Percentiles rank a stretch among this genome's conserved stretches.
Evolutionary conservation across 306 rosid species (phyloP).

Genomic region (Malus sieversii): DNA sequence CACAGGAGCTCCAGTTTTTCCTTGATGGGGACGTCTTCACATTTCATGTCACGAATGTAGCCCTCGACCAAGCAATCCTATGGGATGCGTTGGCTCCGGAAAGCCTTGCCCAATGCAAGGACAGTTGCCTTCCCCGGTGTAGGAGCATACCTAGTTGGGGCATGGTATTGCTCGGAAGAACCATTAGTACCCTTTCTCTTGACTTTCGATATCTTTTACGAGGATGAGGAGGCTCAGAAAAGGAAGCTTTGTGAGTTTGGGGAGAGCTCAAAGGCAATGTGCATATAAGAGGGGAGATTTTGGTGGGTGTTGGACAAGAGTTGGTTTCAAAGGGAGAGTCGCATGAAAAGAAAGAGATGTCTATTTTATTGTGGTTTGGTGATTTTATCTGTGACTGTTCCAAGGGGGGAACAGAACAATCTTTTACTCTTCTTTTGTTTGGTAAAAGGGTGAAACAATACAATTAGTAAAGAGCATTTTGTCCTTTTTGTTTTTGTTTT

Average conservation of each 20-base stretch:
- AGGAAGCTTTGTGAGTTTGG: neutral
- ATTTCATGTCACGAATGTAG: conserved; percentile 80
- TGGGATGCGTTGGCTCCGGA: conserved; percentile 82
- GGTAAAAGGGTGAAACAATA: neutral
- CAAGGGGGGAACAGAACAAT: conserved; percentile 10
- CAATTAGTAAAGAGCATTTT: neutral
- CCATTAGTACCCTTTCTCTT: conserved; percentile 25
- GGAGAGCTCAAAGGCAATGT: conserved; percentile 4
- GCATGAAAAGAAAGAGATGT: conserved; percentile 41
- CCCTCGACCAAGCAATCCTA: conserved; percentile 96
- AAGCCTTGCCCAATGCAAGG: conserved; percentile 84
- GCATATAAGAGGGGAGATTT: conserved; percentile 35
- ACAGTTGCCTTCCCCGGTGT: conserved; percentile 70
- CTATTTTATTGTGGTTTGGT: conserved; percentile 34
- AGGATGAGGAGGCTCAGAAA: neutral
- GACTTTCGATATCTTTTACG: conserved; percentile 43
- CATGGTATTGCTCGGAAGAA: conserved; percentile 6
- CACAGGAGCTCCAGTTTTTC: conserved; percentile 87
- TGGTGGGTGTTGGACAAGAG: conserved; percentile 40
- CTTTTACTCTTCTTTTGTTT: conserved; percentile 26
- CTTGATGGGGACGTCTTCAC: conserved; percentile 56
- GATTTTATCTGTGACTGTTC: conserved; percentile 22
- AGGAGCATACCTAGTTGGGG: conserved; percentile 37
- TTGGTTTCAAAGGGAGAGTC: conserved; percentile 47
- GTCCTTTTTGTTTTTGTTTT: too few species aligned